phyloP scores from a whole-genome alignment of 306 rosid genomes.

The Cicer bijugum region DNA sequence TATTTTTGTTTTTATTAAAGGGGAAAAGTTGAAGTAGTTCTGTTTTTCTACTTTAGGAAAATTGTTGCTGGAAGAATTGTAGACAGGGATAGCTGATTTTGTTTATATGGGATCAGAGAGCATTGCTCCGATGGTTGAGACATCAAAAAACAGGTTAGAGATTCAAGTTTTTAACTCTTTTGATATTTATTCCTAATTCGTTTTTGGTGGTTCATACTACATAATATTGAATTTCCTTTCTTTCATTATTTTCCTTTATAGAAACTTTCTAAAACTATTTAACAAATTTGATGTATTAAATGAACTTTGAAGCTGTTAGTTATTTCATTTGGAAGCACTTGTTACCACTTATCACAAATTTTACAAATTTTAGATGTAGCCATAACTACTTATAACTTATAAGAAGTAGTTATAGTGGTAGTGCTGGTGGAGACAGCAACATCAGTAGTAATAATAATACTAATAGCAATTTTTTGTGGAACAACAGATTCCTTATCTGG shows the following conservation, averaged over 20 bases:
- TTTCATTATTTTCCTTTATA: neutral
- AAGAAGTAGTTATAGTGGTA: neutral
- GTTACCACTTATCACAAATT: neutral
- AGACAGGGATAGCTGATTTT: slow-evolving; percentile 29
- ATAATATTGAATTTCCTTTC: slow-evolving; percentile 1
- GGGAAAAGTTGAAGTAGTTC: slow-evolving; percentile 22
- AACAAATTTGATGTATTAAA: slow-evolving; percentile 7
- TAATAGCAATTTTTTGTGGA: slow-evolving; percentile 24
- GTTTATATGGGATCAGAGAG: slow-evolving; percentile 63
- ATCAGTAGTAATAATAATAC: neutral
- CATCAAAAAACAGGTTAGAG: slow-evolving; percentile 51
- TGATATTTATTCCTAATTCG: neutral
- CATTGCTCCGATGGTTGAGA: slow-evolving; percentile 52
- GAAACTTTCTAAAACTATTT: slow-evolving; percentile 1
- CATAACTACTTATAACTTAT: neutral
- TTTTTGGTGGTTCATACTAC: neutral
- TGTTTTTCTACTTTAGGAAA: slow-evolving; percentile 40
- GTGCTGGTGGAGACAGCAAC: neutral
- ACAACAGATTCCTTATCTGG: slow-evolving; percentile 33
- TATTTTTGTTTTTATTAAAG: neutral
- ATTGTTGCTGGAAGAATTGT: slow-evolving; percentile 35
- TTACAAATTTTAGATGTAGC: slow-evolving; percentile 7
- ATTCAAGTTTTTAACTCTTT: neutral
- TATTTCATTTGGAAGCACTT: slow-evolving; percentile 20
- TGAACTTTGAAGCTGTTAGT: neutral